These are phyloP conservation scores for Penicillium subrubescens DNA, from an alignment of 495 filamentous ascomycete genomes.

Conservation along the genomic window DNA sequence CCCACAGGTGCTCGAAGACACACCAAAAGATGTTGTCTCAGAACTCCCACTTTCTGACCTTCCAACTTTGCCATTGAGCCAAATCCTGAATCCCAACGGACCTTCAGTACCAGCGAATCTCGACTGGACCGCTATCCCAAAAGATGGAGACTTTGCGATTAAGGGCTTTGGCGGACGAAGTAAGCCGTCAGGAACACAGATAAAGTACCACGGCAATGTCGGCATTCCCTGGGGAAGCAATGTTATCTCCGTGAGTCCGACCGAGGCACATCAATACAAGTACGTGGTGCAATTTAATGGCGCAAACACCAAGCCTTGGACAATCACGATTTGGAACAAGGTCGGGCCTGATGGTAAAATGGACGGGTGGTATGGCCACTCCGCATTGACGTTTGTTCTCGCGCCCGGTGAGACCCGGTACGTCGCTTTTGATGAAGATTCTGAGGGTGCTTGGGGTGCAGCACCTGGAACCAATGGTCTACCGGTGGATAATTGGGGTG, in stretches of 20 bases:
- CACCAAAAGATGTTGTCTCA: neutral
- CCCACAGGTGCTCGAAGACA: neutral
- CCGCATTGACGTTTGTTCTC: constrained; percentile 47
- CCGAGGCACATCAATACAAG: constrained; percentile 40
- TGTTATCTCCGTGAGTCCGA: constrained; percentile 45
- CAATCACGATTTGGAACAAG: constrained; percentile 58
- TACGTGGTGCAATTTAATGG: constrained; percentile 53
- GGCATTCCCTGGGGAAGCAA: constrained; percentile 58
- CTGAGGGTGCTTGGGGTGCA: constrained; percentile 44
- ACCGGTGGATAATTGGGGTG: constrained; percentile 38
- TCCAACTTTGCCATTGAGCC: constrained; percentile 7
- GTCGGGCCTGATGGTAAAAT: constrained; percentile 43
- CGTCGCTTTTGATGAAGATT: constrained; percentile 53
- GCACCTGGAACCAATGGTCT: constrained; percentile 34
- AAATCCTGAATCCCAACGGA: constrained; percentile 12
- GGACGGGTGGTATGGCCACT: constrained; percentile 48
- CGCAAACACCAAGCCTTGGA: constrained; percentile 37
- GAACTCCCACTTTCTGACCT: constrained; percentile 7
- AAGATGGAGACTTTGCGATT: constrained; percentile 24
- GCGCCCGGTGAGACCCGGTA: constrained; percentile 43
- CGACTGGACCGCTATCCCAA: constrained; percentile 33
- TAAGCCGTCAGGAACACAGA: constrained; percentile 25
- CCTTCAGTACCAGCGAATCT: constrained; percentile 8
- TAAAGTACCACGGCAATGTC: constrained; percentile 48
- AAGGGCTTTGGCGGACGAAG: constrained; percentile 35